Conservation (phyloP, 2,329 filamentous ascomycete genomes). For the Colletotrichum lini region DNA sequence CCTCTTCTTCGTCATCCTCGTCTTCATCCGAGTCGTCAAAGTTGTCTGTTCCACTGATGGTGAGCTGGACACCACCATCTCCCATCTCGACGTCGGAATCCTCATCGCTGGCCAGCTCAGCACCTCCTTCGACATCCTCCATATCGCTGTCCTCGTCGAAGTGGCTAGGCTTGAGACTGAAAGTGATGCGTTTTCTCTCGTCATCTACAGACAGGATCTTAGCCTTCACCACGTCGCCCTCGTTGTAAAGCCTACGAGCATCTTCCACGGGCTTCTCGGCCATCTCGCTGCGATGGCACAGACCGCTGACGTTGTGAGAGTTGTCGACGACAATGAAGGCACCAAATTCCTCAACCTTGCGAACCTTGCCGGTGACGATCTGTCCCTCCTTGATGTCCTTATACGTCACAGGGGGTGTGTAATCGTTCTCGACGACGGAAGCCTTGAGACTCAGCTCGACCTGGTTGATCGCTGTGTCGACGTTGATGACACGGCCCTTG, state of each 20-base stretch:
- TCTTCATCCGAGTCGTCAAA: slow-evolving; percentile 50
- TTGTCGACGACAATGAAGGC: slow-evolving; percentile 93
- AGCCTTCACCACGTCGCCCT: slow-evolving; percentile 94
- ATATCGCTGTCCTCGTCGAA: slow-evolving; percentile 76
- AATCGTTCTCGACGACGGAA: slow-evolving; percentile 85
- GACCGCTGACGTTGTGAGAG: slow-evolving; percentile 89
- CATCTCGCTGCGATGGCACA: slow-evolving; percentile 94
- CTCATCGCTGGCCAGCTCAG: slow-evolving; percentile 58
- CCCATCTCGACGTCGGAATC: slow-evolving; percentile 65
- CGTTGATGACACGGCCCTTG: slow-evolving; percentile 83
- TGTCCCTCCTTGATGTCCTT: slow-evolving; percentile 85
- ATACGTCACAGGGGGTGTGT: slow-evolving; percentile 79
- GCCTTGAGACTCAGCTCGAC: slow-evolving; percentile 90
- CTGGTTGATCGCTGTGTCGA: slow-evolving; percentile 78
- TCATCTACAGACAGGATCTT: slow-evolving; percentile 84
- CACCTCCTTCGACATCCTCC: slow-evolving; percentile 63
- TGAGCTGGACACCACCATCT: slow-evolving; percentile 59
- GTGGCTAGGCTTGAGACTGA: slow-evolving; percentile 94
- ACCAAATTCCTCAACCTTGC: slow-evolving; percentile 95
- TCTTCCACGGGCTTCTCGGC: slow-evolving; percentile 87
- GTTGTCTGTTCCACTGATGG: slow-evolving; percentile 61
- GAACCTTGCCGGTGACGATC: slow-evolving; percentile 88
- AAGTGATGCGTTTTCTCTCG: slow-evolving; percentile 84
- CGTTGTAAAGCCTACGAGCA: slow-evolving; percentile 89
- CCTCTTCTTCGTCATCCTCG: slow-evolving; percentile 58